phyloP scores from a whole-genome alignment of 306 rosid species.

The Vigna reflexopilosa region DNA sequence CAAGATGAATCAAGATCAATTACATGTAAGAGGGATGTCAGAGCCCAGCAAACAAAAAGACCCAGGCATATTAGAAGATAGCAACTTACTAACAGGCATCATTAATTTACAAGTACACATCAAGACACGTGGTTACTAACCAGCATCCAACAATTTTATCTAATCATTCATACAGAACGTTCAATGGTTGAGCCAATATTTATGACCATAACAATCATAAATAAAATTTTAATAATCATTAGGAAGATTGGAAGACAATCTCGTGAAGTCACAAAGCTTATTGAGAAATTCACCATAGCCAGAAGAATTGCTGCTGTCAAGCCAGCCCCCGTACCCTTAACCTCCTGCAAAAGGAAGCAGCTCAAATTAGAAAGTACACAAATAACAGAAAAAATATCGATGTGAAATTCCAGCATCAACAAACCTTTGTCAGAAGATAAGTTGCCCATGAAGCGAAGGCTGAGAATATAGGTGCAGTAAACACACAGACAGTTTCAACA shows the following conservation, averaged over 20 bases:
- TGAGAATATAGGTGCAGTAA: conserved; percentile 97
- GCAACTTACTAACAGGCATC: conserved; percentile 9
- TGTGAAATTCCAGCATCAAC: conserved; percentile 37
- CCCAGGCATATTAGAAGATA: conserved; percentile 26
- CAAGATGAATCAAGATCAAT: conserved; percentile 34
- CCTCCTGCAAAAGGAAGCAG: conserved; percentile 69
- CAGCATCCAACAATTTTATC: neutral
- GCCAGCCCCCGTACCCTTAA: conserved; percentile 97
- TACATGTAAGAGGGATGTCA: conserved; percentile 23
- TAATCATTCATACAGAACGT: conserved; percentile 20
- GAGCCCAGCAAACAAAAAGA: neutral
- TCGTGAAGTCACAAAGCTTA: conserved; percentile 41
- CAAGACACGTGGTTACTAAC: conserved; percentile 1
- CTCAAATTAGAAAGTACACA: conserved; percentile 40
- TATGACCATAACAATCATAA: conserved; percentile 21
- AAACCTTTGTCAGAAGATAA: conserved; percentile 85
- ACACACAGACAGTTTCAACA: conserved; percentile 97
- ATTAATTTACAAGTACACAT: conserved; percentile 24
- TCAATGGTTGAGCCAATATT: conserved; percentile 8
- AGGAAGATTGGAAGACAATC: conserved; percentile 12
- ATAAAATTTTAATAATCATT: conserved; percentile 33
- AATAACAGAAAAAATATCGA: conserved; percentile 6
- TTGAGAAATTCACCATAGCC: conserved; percentile 80
- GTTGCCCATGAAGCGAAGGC: conserved; percentile 99
- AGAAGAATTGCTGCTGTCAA: conserved; percentile 90